phyloP scores from a whole-genome alignment of 345 rosid genomes.

The Brassica nigra region DNA sequence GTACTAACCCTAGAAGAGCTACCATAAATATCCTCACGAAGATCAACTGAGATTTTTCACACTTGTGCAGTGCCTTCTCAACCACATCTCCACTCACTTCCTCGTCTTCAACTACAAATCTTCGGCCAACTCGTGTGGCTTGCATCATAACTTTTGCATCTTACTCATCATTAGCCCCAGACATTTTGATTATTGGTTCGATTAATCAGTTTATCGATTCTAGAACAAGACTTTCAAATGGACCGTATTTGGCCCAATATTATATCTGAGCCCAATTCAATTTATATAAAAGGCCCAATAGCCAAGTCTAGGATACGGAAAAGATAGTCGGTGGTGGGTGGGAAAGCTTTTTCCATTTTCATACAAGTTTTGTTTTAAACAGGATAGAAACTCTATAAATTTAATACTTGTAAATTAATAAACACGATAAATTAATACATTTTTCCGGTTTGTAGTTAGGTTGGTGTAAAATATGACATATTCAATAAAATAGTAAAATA shows the following conservation, averaged over 20 bases:
- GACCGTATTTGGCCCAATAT: too few species aligned
- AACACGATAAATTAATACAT: too few species aligned
- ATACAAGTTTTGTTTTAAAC: neutral
- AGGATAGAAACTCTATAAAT: too few species aligned
- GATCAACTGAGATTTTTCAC: slow-evolving; percentile 79
- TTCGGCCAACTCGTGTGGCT: slow-evolving; percentile 55
- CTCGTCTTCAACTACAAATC: slow-evolving; percentile 75
- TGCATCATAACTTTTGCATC: slow-evolving; percentile 38
- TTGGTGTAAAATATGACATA: too few species aligned
- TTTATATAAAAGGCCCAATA: too few species aligned
- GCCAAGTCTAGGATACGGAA: neutral
- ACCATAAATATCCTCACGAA: slow-evolving; percentile 77
- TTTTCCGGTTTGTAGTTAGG: too few species aligned
- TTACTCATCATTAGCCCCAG: slow-evolving; percentile 39
- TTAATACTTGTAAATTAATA: too few species aligned
- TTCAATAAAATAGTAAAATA: too few species aligned
- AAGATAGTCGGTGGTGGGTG: neutral
- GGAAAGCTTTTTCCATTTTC: neutral
- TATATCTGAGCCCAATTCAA: too few species aligned
- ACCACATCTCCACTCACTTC: slow-evolving; percentile 81
- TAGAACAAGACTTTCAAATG: neutral
- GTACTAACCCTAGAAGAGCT: slow-evolving; percentile 49
- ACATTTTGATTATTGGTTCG: slow-evolving; percentile 30
- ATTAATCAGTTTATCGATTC: slow-evolving; percentile 23
- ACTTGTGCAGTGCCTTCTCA: slow-evolving; percentile 77